Evolutionary conservation across 768 basidiomycete species (phyloP).

Genomic region (Mycena floridula): DNA sequence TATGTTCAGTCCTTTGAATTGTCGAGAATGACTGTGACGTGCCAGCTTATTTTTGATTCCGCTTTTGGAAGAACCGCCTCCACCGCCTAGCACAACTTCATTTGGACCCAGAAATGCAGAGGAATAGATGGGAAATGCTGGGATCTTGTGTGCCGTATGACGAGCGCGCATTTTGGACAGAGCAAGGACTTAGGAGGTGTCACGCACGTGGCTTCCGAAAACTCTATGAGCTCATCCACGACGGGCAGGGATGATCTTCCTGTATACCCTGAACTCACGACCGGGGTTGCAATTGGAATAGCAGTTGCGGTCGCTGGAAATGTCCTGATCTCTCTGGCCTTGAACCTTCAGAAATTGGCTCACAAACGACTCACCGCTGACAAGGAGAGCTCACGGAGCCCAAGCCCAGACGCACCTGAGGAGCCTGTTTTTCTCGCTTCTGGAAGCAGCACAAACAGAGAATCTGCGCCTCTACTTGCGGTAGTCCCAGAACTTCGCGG

Average conservation of each 20-base stretch:
- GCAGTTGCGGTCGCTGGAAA: conserved; percentile 80
- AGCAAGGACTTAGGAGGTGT: too few relatives aligned
- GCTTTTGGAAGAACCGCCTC: conserved; percentile 77
- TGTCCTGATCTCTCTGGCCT: conserved; percentile 80
- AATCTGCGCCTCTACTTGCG: too few relatives aligned
- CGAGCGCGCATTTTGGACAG: conserved; percentile 76
- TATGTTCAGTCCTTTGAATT: conserved; percentile 3
- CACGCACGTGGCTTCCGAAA: too few relatives aligned
- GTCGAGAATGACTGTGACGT: conserved; percentile 20
- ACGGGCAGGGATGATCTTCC: too few relatives aligned
- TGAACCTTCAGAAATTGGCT: conserved; percentile 91
- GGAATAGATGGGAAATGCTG: conserved; percentile 85
- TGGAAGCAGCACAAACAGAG: too few relatives aligned
- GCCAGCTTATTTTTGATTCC: conserved; percentile 96
- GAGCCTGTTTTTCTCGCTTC: too few relatives aligned
- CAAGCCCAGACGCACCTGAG: conserved; percentile 1
- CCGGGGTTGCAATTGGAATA: conserved; percentile 68
- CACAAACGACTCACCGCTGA: conserved; percentile 60
- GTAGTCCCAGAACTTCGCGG: too few relatives aligned
- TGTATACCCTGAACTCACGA: conserved; percentile 50
- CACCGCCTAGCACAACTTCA: conserved; percentile 79
- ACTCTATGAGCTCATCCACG: too few relatives aligned
- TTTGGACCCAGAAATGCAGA: conserved; percentile 72
- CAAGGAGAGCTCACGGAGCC: too few relatives aligned
- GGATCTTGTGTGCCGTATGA: conserved; percentile 73